Percentiles rank a stretch among this genome's conserved stretches.
Evolutionary conservation across 129 eudicot species (phyloP).

Genomic region (Artemisia tridentata): DNA sequence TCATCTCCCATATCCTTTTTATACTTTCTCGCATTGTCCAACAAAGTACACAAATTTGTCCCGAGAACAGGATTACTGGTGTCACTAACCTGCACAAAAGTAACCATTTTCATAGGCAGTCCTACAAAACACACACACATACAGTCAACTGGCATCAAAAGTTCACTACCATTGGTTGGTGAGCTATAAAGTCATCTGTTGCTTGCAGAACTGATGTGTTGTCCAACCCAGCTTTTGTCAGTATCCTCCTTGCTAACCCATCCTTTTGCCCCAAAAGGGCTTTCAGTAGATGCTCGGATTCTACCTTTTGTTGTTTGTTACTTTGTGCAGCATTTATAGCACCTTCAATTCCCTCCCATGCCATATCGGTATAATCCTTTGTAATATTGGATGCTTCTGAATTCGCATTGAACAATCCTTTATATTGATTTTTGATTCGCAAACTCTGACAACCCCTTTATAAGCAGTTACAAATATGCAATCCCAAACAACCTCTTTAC

Average conservation of each 20-base stretch:
- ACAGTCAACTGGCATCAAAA: not conserved
- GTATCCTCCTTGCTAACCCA: too few relatives aligned
- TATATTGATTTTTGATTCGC: too few relatives aligned
- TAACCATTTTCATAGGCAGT: not conserved
- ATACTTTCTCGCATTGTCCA: constrained; percentile 78
- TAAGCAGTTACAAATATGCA: too few relatives aligned
- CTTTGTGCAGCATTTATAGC: constrained; percentile 72
- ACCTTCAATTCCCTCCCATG: constrained; percentile 88
- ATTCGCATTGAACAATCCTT: too few relatives aligned
- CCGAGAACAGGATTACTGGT: constrained; percentile 78
- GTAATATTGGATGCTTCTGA: too few relatives aligned
- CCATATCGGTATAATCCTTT: constrained; percentile 91
- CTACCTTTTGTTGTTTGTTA: constrained; percentile 80
- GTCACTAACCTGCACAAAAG: constrained; percentile 71
- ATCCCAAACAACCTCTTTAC: too few relatives aligned
- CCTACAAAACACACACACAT: not conserved
- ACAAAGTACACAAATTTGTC: constrained; percentile 46
- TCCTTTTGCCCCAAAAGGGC: constrained; percentile 90
- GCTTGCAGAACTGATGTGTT: constrained; percentile 86
- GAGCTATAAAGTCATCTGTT: constrained; percentile 67
- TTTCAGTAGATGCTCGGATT: constrained; percentile 88
- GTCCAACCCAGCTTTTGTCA: constrained; percentile 88
- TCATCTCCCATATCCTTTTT: too few relatives aligned
- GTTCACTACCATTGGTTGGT: constrained; percentile 73
- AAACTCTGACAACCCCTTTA: too few relatives aligned